phyloP scores from a whole-genome alignment of 2,329 filamentous ascomycete genomes.

The Botrytis sinoallii region DNA sequence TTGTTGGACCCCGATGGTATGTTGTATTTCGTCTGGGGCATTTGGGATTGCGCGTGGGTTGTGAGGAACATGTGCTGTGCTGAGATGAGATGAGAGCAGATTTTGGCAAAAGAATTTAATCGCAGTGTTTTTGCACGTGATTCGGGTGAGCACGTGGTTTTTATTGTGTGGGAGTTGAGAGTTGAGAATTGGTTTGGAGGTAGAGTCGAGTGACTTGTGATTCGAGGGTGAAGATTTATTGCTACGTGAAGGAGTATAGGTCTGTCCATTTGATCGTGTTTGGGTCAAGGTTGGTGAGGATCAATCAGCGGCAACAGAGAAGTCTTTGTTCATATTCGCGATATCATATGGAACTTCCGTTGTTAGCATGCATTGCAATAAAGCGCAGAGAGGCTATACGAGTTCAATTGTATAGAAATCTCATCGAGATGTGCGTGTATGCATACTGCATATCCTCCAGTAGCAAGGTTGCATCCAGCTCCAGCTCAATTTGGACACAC shows the following conservation, averaged over 20 bases:
- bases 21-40: background rate
- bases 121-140: constrained; percentile 57
- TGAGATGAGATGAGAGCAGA: constrained; percentile 34
- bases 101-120: constrained; percentile 67
- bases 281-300: background rate
- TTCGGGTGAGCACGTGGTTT: constrained; percentile 46
- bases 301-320: background rate
- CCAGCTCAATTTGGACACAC: background rate
- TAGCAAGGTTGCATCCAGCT: background rate
- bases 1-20: constrained; percentile 67
- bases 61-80: background rate
- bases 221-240: too few relatives aligned
- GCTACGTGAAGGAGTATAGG: accelerated
- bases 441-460: background rate
- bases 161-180: background rate
- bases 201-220: background rate
- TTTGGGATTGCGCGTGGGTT: accelerated
- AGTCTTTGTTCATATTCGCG: background rate
- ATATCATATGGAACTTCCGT: background rate
- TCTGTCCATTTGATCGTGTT: background rate
- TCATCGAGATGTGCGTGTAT: background rate
- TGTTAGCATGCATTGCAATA: background rate
- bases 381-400: background rate
- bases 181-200: too few relatives aligned
- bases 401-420: background rate